Conservation (phyloP, 768 basidiomycete species). For the Tulasnella sp. region DNA sequence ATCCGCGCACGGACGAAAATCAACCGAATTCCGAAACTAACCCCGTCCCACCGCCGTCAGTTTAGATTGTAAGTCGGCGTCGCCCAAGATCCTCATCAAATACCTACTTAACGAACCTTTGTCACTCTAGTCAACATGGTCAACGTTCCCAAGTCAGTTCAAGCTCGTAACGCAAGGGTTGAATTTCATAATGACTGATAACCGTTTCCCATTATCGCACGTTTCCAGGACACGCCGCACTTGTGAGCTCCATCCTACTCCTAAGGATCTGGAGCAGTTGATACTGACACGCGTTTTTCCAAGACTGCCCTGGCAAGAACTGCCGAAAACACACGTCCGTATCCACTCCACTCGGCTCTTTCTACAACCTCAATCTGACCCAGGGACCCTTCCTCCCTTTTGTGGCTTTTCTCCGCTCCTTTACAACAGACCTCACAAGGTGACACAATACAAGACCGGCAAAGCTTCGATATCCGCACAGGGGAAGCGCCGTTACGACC, state of each 20-base stretch:
- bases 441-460: constrained; percentile 99
- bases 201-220: constrained; percentile 12
- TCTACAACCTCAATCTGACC: neutral
- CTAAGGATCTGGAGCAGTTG: neutral
- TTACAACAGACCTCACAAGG: constrained; percentile 84
- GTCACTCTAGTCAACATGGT: constrained; percentile 63
- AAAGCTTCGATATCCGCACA: constrained; percentile 98
- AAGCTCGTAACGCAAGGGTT: neutral
- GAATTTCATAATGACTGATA: constrained; percentile 34
- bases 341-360: neutral
- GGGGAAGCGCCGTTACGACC: constrained; percentile 99
- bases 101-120: constrained; percentile 4
- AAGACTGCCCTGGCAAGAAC: constrained; percentile 94
- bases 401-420: constrained; percentile 36
- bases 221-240: constrained; percentile 88
- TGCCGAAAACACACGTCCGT: constrained; percentile 97
- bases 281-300: constrained; percentile 33
- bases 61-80: constrained; percentile 32
- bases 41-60: constrained; percentile 22
- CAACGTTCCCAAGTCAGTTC: constrained; percentile 91
- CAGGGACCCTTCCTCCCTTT: neutral
- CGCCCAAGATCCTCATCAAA: neutral
- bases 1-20: constrained; percentile 30
- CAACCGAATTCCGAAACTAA: constrained; percentile 30
- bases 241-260: constrained; percentile 61